These are phyloP conservation scores for Macrocybe gigantea DNA, from an alignment of 768 basidiomycete genomes.

Conservation along the genomic window DNA sequence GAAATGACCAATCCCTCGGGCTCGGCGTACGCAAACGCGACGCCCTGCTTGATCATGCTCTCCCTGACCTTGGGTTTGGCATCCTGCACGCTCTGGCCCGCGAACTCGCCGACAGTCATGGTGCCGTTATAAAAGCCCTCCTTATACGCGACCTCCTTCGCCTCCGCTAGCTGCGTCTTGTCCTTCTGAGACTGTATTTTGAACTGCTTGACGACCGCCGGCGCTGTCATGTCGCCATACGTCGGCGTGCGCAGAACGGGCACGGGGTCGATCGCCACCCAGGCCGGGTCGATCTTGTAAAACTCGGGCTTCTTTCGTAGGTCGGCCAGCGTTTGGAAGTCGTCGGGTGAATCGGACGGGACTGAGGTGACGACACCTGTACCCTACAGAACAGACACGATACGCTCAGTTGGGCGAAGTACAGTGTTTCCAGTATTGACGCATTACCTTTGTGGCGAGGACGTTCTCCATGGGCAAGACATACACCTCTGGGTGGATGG, in stretches of 20 bases:
- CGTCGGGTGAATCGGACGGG: constrained; percentile 97
- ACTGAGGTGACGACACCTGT: constrained; percentile 98
- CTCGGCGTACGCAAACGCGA: constrained; percentile 91
- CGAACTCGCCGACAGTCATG: constrained; percentile 89
- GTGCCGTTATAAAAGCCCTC: constrained; percentile 95
- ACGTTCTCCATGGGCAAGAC: constrained; percentile 99
- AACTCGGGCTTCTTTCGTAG: constrained; percentile 94
- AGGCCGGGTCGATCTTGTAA: constrained; percentile 89
- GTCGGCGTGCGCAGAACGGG: constrained; percentile 85
- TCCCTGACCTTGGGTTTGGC: constrained; percentile 88
- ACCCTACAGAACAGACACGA: constrained; percentile 43
- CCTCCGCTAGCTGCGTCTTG: constrained; percentile 86
- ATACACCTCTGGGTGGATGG: constrained; percentile 80
- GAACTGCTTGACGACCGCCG: constrained; percentile 75
- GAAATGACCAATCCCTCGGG: constrained; percentile 89
- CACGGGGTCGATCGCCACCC: constrained; percentile 80
- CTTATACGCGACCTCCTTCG: constrained; percentile 97
- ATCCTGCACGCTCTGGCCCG: constrained; percentile 82
- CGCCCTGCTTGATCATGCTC: constrained; percentile 67
- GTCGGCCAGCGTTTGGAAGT: constrained; percentile 85
- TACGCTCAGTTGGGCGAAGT: background rate
- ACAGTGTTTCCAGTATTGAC: background rate
- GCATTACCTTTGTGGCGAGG: constrained; percentile 78
- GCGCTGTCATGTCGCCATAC: constrained; percentile 91
- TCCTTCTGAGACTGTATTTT: constrained; percentile 98